These are phyloP conservation scores for Myriosclerotinia scirpicola DNA, from an alignment of 2,329 filamentous ascomycete species.

Conservation along the genomic window DNA sequence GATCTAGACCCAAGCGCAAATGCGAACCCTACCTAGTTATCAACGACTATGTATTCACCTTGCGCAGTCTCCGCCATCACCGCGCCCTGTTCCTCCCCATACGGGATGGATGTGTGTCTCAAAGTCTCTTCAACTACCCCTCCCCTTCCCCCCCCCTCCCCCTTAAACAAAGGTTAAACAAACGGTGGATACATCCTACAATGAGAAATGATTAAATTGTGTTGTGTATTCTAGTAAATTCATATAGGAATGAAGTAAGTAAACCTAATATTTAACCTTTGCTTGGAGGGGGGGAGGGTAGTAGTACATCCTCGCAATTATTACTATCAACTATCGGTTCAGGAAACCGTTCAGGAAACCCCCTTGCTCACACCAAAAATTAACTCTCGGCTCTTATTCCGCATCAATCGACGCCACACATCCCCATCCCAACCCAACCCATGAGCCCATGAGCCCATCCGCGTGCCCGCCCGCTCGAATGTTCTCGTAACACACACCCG, in stretches of 20 bases:
- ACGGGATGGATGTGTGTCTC: neutral
- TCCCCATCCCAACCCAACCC: neutral
- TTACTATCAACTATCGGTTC: neutral
- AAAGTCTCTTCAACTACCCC: neutral
- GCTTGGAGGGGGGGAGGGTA: no score
- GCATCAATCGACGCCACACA: neutral
- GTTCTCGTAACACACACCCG: neutral
- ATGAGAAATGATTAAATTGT: no score
- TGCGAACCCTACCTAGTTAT: neutral
- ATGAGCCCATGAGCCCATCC: neutral
- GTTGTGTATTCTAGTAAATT: no score
- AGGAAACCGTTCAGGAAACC: neutral
- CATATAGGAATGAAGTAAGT: no score
- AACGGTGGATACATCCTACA: no score
- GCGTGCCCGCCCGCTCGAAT: neutral
- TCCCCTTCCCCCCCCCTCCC: no score
- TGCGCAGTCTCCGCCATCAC: neutral
- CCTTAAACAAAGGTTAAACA: no score
- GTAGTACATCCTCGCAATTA: no score
- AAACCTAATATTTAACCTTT: no score
- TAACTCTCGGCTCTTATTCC: neutral
- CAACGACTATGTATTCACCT: neutral
- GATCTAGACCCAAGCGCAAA: neutral
- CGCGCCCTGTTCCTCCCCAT: neutral
- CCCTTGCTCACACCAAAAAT: neutral